Evolutionary conservation across 805 yeast genomes (phyloP).

Genomic region (Zygosaccharomyces bisporus): DNA sequence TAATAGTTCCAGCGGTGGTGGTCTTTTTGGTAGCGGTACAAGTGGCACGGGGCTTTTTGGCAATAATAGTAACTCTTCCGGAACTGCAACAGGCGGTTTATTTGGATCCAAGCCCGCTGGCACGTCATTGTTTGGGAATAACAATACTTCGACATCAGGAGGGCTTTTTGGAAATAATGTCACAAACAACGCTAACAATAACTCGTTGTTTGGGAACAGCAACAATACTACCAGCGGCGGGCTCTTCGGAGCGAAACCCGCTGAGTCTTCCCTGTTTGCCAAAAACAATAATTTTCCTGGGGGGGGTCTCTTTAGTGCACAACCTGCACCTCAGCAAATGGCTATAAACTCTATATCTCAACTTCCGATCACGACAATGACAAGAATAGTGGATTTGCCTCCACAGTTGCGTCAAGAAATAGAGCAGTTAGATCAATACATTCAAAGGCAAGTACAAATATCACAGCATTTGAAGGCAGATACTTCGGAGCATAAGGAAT

Average conservation of each 20-base stretch:
- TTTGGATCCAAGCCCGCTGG: constrained; percentile 33
- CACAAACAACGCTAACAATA: constrained; percentile 14
- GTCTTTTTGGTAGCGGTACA: constrained; percentile 30
- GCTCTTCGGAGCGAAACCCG: constrained; percentile 21
- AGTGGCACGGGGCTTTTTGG: constrained; percentile 36
- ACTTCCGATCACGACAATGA: constrained; percentile 61
- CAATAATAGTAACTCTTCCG: constrained; percentile 13
- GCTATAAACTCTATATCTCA: constrained; percentile 44
- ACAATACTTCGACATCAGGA: constrained; percentile 17
- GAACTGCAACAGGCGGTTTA: constrained; percentile 34
- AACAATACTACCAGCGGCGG: constrained; percentile 16
- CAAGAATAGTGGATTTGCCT: constrained; percentile 71
- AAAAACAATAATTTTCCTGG: constrained; percentile 14
- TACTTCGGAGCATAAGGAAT: constrained; percentile 55
- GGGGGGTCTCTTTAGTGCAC: constrained; percentile 22
- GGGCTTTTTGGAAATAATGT: constrained; percentile 28
- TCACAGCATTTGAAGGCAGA: constrained; percentile 65
- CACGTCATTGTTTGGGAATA: constrained; percentile 25
- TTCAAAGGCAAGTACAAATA: constrained; percentile 68
- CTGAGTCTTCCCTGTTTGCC: constrained; percentile 37
- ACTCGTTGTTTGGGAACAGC: constrained; percentile 24
- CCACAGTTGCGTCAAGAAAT: constrained; percentile 64
- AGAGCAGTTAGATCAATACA: constrained; percentile 66
- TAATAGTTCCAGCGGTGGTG: constrained; percentile 23
- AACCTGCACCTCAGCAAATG: constrained; percentile 34